These are phyloP conservation scores for Cryptosporidium andersoni DNA, from an alignment of 169 alveolate genomes.

Conservation along the genomic window DNA sequence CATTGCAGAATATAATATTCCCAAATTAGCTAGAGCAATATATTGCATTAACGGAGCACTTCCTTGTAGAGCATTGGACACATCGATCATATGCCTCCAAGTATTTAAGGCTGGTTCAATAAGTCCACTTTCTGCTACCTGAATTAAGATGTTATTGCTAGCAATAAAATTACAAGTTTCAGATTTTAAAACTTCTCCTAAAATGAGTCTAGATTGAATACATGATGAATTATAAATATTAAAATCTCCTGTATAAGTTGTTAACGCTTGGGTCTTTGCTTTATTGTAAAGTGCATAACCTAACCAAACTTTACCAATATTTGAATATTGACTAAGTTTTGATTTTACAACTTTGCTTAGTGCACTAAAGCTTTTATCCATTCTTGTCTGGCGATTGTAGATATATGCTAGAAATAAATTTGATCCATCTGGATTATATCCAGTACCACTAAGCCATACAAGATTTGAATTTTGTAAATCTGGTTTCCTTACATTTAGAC, in stretches of 20 bases:
- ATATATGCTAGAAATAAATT: constrained; percentile 33
- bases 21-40: constrained; percentile 41
- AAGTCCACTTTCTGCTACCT: constrained; percentile 48
- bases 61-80: constrained; percentile 47
- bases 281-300: constrained; percentile 54
- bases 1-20: constrained; percentile 34
- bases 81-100: constrained; percentile 60
- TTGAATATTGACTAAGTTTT: constrained; percentile 25
- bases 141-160: constrained; percentile 34
- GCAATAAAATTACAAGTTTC: constrained; percentile 56
- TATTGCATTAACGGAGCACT: constrained; percentile 50
- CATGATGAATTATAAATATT: constrained; percentile 31
- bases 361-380: constrained; percentile 40
- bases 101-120: constrained; percentile 27
- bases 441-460: constrained; percentile 37
- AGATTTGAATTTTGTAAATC: background rate
- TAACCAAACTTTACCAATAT: constrained; percentile 32
- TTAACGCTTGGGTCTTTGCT: constrained; percentile 26
- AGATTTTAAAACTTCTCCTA: constrained; percentile 21
- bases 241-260: constrained; percentile 13
- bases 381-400: constrained; percentile 23
- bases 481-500: constrained; percentile 23
- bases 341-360: constrained; percentile 54
- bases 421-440: constrained; percentile 47
- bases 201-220: constrained; percentile 45